Base-by-base conservation (phyloP, 495 filamentous ascomycete species). In the Neurospora terricola region DNA sequence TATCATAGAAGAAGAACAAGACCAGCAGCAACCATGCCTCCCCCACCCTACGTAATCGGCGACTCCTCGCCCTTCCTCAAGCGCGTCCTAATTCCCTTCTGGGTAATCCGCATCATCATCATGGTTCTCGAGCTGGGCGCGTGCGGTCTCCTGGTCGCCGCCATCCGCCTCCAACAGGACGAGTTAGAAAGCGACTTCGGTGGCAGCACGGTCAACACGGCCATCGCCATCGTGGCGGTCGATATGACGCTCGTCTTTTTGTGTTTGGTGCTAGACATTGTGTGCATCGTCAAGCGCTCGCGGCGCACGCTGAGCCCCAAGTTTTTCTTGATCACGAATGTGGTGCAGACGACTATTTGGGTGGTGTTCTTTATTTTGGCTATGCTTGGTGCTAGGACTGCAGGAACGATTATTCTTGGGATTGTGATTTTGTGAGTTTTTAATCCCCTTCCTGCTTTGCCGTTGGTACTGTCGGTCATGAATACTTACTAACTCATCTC, bases 81-180 rank as follows among this genome's bases (percentile, higher is more conserved):
- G 76, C 82, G 82, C 84, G 87, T 89, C 1, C 84, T 97, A 4
- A 85, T 98, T 23, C 95, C 95, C 0, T 97, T 93, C 83, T 97
- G 94, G 94, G 94, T 93, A 11, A 92, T 96, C 78, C 89, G 92
- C 30, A 88, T 91, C 70, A 89, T 79, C 54, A 74, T 80, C 71
- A 75, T 80, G 76, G 6, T 80, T 1, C 8, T 79, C 70, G 74
- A 73, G 37, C 73, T 79, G 34, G 76, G 5, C 69, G 14, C 77
- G 27, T 80, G 75, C 72, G 75, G n/a, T 16, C 27, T 81, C 2
- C 18, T 71, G 11, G 36, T 81, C 48, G 69, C 72, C 72, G 74
- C 69, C 12, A 18, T 81, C 21, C 45, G 54, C 59, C 36, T 68
- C 18, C 75, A 23, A 72, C 73, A 68, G 16, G 72, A 78, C 30